These are phyloP conservation scores for Colletotrichum falcatum DNA, from an alignment of 2,329 filamentous ascomycete genomes.

Conservation along the genomic window DNA sequence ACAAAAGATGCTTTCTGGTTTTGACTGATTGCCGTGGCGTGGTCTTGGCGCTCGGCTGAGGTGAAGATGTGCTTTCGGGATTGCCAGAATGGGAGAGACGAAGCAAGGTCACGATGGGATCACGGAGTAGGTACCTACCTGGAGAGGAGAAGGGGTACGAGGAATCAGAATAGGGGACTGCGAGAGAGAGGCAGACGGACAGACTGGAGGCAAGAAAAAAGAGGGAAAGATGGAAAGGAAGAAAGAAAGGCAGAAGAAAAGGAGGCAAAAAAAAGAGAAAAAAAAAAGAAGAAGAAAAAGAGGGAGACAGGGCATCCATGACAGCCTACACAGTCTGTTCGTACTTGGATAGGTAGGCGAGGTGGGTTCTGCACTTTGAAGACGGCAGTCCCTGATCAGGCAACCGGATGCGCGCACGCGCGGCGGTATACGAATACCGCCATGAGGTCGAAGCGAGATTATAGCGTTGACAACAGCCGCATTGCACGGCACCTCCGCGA, in stretches of 20 bases:
- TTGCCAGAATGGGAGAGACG: neutral
- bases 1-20: constrained; percentile 3
- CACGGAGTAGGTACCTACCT: neutral
- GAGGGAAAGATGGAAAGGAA: too few relatives aligned
- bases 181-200: neutral
- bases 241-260: too few relatives aligned
- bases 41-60: neutral
- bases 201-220: too few relatives aligned
- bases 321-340: neutral
- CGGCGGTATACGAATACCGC: neutral
- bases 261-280: too few relatives aligned
- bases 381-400: neutral
- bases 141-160: neutral
- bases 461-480: neutral
- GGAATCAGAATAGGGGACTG: neutral
- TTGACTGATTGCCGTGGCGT: neutral
- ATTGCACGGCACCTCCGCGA: constrained; percentile 11
- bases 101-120: neutral
- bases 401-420: neutral
- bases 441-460: neutral
- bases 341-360: neutral
- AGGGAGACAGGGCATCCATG: neutral
- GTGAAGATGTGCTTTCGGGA: neutral
- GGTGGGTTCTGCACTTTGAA: neutral
- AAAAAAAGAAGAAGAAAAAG: too few relatives aligned